A percentile compares a stretch with the other conserved stretches of the same genome.
phyloP scores from a whole-genome alignment of 2,329 filamentous ascomycete species.

The Sordariomycetes sp. region DNA sequence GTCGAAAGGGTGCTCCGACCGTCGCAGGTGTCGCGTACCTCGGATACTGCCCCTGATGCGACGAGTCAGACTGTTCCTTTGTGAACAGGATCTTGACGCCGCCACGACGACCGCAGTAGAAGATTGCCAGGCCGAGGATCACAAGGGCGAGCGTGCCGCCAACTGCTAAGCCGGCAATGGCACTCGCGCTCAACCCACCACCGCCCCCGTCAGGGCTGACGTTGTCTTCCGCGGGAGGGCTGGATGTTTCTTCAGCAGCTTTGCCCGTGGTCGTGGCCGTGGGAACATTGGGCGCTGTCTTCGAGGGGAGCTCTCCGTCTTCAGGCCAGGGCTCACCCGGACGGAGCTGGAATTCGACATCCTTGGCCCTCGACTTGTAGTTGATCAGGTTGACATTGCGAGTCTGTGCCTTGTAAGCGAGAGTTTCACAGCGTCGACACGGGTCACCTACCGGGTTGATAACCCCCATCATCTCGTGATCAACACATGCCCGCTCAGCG shows the following conservation, averaged over 20 bases:
- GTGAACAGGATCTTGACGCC: slow-evolving; percentile 15
- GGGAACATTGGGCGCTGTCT: slow-evolving; percentile 6
- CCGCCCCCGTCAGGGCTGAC: too few species aligned
- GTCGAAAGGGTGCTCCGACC: background rate
- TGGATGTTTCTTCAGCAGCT: background rate
- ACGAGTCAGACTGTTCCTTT: background rate
- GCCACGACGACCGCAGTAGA: slow-evolving; percentile 33
- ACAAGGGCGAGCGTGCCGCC: slow-evolving; percentile 33
- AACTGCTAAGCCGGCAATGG: slow-evolving; percentile 51
- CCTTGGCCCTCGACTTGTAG: slow-evolving; percentile 36
- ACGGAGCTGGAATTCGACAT: slow-evolving; percentile 40
- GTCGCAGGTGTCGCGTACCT: background rate
- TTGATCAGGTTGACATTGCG: slow-evolving; percentile 5
- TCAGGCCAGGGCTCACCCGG: slow-evolving; percentile 47
- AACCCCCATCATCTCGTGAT: slow-evolving; percentile 63
- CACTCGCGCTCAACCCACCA: slow-evolving; percentile 25
- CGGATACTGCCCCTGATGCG: too few species aligned
- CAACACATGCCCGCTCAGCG: slow-evolving; percentile 54
- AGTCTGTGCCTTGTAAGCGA: background rate
- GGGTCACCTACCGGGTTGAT: slow-evolving; percentile 53
- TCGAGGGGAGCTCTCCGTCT: slow-evolving; percentile 25
- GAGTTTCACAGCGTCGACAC: background rate
- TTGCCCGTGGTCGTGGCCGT: background rate
- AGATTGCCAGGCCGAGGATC: slow-evolving; percentile 34
- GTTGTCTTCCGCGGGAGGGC: slow-evolving; percentile 4